Percentiles rank a stretch among this genome's conserved stretches.
Evolutionary conservation across 768 basidiomycete species (phyloP).

Genomic region (Lactarius psammicola): DNA sequence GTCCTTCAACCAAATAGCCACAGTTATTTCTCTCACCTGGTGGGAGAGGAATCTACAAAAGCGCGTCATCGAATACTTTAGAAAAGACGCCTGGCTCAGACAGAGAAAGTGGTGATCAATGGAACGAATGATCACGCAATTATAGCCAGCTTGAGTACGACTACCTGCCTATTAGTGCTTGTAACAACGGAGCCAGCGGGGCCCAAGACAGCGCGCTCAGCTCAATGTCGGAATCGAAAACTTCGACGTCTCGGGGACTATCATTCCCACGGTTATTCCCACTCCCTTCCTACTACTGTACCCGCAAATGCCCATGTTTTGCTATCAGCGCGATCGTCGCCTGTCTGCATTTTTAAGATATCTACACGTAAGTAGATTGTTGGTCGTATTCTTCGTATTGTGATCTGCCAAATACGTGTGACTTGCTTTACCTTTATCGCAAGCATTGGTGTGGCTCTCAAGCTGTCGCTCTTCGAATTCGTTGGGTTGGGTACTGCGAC

Average conservation of each 20-base stretch:
- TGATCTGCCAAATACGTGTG: slow-evolving; percentile 8
- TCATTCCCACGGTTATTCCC: background rate
- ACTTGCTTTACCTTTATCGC: background rate
- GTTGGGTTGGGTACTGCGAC: background rate
- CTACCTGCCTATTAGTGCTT: background rate
- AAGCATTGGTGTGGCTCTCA: background rate
- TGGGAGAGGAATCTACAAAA: background rate
- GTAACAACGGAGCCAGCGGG: background rate
- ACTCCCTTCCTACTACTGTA: too few species aligned
- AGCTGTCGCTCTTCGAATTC: background rate
- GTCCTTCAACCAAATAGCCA: background rate
- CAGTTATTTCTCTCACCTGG: background rate
- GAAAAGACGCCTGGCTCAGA: background rate
- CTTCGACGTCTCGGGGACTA: background rate
- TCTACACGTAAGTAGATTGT: background rate
- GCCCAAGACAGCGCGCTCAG: background rate
- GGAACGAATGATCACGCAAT: background rate
- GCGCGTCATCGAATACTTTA: background rate
- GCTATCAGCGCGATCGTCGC: slow-evolving; percentile 4
- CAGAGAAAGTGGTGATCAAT: background rate
- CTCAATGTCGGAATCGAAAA: background rate
- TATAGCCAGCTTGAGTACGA: background rate
- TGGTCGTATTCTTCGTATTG: background rate
- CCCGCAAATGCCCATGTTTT: background rate
- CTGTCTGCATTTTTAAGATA: background rate